Evolutionary conservation across 768 basidiomycete genomes (phyloP).

Genomic region (Chalciporus piperatus): DNA sequence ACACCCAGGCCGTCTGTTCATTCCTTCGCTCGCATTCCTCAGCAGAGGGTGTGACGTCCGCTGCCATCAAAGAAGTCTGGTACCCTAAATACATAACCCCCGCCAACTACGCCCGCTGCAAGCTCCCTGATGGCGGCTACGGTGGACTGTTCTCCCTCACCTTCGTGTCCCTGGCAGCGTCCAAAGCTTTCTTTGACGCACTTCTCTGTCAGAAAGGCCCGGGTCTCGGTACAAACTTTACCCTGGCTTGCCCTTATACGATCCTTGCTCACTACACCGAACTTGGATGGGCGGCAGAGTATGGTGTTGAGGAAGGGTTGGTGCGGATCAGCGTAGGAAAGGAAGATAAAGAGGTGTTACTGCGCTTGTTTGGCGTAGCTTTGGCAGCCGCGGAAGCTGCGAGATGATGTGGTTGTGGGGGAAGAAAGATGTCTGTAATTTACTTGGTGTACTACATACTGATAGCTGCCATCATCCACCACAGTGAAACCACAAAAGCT

Average conservation of each 20-base stretch:
- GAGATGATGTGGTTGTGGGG: slow-evolving; percentile 3
- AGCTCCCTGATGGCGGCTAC: slow-evolving; percentile 57
- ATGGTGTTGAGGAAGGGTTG: slow-evolving; percentile 79
- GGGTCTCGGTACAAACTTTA: slow-evolving; percentile 92
- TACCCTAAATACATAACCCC: slow-evolving; percentile 84
- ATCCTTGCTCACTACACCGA: slow-evolving; percentile 89
- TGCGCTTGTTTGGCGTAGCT: slow-evolving; percentile 60
- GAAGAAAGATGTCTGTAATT: background rate
- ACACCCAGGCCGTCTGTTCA: slow-evolving; percentile 80
- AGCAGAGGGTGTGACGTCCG: slow-evolving; percentile 32
- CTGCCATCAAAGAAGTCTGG: slow-evolving; percentile 77
- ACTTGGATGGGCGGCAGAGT: slow-evolving; percentile 86
- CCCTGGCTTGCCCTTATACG: slow-evolving; percentile 90
- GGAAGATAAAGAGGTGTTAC: slow-evolving; percentile 63
- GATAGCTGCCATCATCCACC: background rate
- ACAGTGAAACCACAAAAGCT: background rate
- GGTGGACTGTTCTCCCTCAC: slow-evolving; percentile 88
- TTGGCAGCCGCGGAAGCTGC: slow-evolving; percentile 67
- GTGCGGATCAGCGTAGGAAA: slow-evolving; percentile 91
- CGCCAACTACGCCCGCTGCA: slow-evolving; percentile 68
- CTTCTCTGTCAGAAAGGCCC: slow-evolving; percentile 88
- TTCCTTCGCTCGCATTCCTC: slow-evolving; percentile 63
- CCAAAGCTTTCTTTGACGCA: slow-evolving; percentile 80
- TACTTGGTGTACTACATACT: background rate
- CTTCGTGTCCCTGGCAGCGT: slow-evolving; percentile 68